These are phyloP conservation scores for Lathyrus oleraceus DNA, from an alignment of 306 rosid species.

Conservation along the genomic window DNA sequence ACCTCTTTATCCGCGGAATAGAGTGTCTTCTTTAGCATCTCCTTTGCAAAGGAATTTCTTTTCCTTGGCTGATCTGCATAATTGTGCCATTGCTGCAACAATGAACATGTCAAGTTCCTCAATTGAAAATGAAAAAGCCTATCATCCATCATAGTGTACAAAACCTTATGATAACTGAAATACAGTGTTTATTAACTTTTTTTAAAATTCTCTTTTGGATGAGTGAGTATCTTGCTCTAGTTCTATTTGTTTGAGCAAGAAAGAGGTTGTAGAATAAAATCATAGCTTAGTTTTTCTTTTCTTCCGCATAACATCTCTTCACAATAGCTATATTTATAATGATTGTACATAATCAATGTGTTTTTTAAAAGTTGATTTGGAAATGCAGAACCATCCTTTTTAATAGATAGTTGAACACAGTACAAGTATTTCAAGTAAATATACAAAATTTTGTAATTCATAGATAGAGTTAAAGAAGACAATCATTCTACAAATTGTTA, in stretches of 20 bases:
- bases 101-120: conserved; percentile 35
- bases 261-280: conserved; percentile 19
- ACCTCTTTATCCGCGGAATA: conserved; percentile 48
- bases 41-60: conserved; percentile 33
- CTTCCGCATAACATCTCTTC: neutral
- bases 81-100: conserved; percentile 55
- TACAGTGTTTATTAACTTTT: conserved; percentile 11
- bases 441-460: no score
- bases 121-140: conserved; percentile 29
- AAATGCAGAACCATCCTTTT: no score
- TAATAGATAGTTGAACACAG: no score
- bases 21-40: conserved; percentile 31
- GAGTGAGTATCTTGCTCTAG: conserved; percentile 25
- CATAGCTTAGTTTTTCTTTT: neutral
- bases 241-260: conserved; percentile 32
- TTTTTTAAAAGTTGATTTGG: no score
- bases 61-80: conserved; percentile 60
- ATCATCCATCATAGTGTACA: conserved; percentile 41
- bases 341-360: no score
- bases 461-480: no score
- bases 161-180: conserved; percentile 20
- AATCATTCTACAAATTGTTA: no score
- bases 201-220: neutral
- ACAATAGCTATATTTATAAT: neutral
- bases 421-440: no score